Conservation (phyloP, 768 basidiomycete species). For the Pleurotus sapidus region DNA sequence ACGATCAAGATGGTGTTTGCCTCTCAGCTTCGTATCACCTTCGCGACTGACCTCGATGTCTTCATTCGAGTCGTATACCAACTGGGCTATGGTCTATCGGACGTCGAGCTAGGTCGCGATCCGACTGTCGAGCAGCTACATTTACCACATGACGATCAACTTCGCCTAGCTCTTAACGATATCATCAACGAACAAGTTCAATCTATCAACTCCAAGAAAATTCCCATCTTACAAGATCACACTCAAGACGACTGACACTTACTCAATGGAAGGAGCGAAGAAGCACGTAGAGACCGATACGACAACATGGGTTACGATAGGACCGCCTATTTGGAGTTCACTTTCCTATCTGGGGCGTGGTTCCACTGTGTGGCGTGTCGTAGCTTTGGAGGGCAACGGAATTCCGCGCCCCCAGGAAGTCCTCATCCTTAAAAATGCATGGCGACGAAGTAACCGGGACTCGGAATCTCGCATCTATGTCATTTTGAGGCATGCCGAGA, state of each 20-base stretch:
- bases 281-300: conserved; percentile 4
- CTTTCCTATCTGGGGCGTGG: conserved; percentile 15
- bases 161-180: no score
- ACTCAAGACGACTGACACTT: not conserved
- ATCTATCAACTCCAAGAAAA: no score
- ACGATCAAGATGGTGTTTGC: conserved; percentile 24
- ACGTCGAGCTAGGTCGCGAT: no score
- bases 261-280: not conserved
- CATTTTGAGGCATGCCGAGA: conserved; percentile 7
- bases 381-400: not conserved
- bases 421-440: conserved; percentile 14
- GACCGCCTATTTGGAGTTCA: conserved; percentile 16
- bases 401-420: conserved; percentile 1
- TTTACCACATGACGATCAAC: no score
- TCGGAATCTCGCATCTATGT: conserved; percentile 14
- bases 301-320: conserved; percentile 14
- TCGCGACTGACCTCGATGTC: conserved; percentile 13
- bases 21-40: conserved; percentile 22
- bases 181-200: no score
- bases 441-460: conserved; percentile 11
- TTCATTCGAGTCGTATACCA: conserved; percentile 24
- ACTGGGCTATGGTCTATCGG: conserved; percentile 13
- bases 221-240: no score
- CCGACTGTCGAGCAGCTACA: no score
- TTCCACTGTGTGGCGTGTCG: conserved; percentile 13